Conservation (phyloP, 768 basidiomycete species). For the Macrolepiota albuminosa region DNA sequence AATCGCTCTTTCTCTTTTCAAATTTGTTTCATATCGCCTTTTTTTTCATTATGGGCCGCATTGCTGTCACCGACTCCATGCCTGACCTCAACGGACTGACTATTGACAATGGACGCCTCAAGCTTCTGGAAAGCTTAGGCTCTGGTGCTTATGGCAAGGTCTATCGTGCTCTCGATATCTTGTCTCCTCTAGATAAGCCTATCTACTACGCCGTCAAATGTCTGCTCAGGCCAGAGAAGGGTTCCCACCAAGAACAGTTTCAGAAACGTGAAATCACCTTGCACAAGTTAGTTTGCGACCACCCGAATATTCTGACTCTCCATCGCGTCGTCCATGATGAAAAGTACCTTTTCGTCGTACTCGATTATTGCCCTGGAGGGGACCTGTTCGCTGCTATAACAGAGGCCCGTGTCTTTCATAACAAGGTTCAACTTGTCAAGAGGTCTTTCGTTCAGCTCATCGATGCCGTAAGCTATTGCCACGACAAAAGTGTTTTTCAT, state of each 20-base stretch:
- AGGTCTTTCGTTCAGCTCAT: conserved; percentile 72
- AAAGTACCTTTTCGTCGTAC: conserved; percentile 60
- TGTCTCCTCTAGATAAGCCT: conserved; percentile 30
- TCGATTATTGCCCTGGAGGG: conserved; percentile 53
- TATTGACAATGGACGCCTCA: conserved; percentile 57
- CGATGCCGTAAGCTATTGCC: conserved; percentile 74
- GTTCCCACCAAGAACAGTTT: conserved; percentile 48
- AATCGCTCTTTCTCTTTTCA: conserved; percentile 12
- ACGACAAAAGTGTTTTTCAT: conserved; percentile 68
- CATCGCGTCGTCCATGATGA: conserved; percentile 59
- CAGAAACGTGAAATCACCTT: conserved; percentile 68
- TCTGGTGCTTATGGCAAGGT: conserved; percentile 76
- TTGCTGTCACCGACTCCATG: conserved; percentile 35
- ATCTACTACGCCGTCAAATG: conserved; percentile 72
- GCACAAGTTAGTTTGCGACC: conserved; percentile 47
- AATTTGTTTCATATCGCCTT: conserved; percentile 15
- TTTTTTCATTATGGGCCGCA: conserved; percentile 34
- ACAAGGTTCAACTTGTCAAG: conserved; percentile 60
- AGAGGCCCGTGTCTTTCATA: conserved; percentile 43
- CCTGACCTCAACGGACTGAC: conserved; percentile 46
- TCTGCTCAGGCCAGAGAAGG: conserved; percentile 52
- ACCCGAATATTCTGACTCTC: conserved; percentile 65
- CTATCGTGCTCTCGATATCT: conserved; percentile 61
- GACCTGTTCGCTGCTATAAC: conserved; percentile 75
- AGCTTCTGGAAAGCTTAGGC: conserved; percentile 60